Evolutionary conservation across 202 grass and related monocot genomes (phyloP), one percentile per base, ranked within the genome.

Genomic region (Sporobolus alterniflorus): DNA sequence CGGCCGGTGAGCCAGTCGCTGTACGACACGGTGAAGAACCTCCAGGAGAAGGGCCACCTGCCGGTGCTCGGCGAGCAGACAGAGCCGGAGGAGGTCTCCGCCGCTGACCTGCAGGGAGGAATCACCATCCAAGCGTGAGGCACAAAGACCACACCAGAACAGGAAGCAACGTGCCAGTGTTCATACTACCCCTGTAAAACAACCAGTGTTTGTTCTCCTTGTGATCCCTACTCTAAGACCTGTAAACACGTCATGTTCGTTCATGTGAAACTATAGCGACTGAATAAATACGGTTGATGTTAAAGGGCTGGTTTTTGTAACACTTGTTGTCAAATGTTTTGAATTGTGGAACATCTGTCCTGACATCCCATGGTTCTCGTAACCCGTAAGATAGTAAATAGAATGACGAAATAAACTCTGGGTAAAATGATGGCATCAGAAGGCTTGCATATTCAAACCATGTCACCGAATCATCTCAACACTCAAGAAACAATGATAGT

Each of bases 1-100:
- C 85, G 81, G 54, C 86, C 91, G 15, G 90, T 87, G 78, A 84
- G 56, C 25, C 89, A 92, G 47, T 89, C 88, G 16, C 55, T 98
- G 6, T 95, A 90, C 55, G 92, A 93, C 5, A 95, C 96, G 5
- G 92, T 98, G 62, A 95, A 88, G 82, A 85, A 73, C 76, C 95
- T 98, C 12, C 95, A 95, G 73, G 92, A 93, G 88, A 95, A 98
- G 77, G 92, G 90, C 1, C 91, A 96, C 54, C 85, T 94, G 64
- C 82, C 63, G 3, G 73, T 91, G 85, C 89, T 81, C 77, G 61
- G 59, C 54, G 69, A 89, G 52, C 70, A 73, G 77, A 51, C 60
- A 31, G 65, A 84, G 44, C 48, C 44, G 15, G 83, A 68, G 25
- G 55, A 71, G 2, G 28, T 25, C 16, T 12, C 55, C 6, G 54